A percentile compares a stretch with the other conserved stretches of the same genome.
phyloP scores from a whole-genome alignment of 495 filamentous ascomycete genomes.

The Xylaria nigripes region DNA sequence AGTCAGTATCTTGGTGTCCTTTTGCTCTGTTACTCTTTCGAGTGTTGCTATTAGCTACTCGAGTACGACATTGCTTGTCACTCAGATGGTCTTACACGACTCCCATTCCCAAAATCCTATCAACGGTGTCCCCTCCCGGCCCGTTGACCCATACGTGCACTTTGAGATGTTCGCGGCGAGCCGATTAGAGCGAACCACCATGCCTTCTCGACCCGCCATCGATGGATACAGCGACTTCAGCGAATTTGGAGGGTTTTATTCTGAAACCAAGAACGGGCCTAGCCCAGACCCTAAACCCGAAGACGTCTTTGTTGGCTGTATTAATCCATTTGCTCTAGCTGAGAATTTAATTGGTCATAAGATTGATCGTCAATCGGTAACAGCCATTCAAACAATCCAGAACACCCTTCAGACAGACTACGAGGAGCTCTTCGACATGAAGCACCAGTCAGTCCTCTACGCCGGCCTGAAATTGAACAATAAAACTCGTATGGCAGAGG shows the following conservation, averaged over 20 bases:
- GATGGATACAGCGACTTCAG: conserved; percentile 22
- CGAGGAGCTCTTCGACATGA: conserved; percentile 36
- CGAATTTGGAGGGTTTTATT: conserved; percentile 7
- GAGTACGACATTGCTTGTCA: background rate
- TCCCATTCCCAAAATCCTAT: conserved; percentile 11
- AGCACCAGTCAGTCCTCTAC: conserved; percentile 29
- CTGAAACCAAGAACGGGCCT: conserved; percentile 15
- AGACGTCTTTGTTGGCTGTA: conserved; percentile 27
- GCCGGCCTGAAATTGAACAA: conserved; percentile 30
- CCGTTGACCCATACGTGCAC: conserved; percentile 31
- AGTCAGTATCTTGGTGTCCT: background rate
- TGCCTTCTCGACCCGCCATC: conserved; percentile 16
- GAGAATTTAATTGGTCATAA: conserved; percentile 31
- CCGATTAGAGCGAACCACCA: conserved; percentile 17
- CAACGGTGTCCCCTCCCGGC: conserved; percentile 7
- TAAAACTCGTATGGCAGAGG: conserved; percentile 23
- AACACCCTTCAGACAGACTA: conserved; percentile 35
- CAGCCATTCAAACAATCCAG: conserved; percentile 21
- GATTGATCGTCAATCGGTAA: conserved; percentile 21
- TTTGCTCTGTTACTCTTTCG: background rate
- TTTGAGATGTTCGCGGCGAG: conserved; percentile 29
- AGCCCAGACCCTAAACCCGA: conserved; percentile 30
- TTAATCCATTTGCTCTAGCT: conserved; percentile 34
- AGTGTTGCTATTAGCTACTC: background rate
- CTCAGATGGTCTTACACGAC: conserved; percentile 21